phyloP scores from a whole-genome alignment of 768 basidiomycete species.

The Exsudoporus frostii region DNA sequence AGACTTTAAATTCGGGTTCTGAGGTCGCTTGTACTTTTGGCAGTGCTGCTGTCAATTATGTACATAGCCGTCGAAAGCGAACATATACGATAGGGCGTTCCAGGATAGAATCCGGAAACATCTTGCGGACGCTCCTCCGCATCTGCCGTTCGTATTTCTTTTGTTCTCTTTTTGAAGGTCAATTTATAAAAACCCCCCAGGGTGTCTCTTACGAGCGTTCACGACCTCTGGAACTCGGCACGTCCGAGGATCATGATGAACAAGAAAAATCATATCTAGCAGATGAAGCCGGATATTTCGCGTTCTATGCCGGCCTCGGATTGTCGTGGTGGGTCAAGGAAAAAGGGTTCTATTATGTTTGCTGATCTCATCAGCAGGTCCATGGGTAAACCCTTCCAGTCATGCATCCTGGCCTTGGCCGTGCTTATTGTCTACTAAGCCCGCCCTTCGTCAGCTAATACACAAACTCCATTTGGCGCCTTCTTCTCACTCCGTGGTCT shows the following conservation, averaged over 20 bases:
- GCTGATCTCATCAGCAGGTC: slow-evolving; percentile 2
- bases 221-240: neutral
- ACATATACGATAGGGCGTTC: neutral
- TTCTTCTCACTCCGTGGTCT: slow-evolving; percentile 13
- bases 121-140: neutral
- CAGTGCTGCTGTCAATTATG: neutral
- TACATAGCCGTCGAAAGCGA: neutral
- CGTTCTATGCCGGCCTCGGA: neutral
- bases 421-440: slow-evolving; percentile 56
- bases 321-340: neutral
- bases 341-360: neutral
- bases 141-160: neutral
- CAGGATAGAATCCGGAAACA: neutral
- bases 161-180: neutral
- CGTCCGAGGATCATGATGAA: slow-evolving; percentile 1
- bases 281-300: neutral
- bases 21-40: neutral
- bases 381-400: slow-evolving; percentile 2
- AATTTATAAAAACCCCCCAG: neutral
- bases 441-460: slow-evolving; percentile 12
- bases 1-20: neutral
- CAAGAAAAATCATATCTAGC: neutral
- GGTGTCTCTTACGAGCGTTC: neutral
- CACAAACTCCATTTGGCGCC: slow-evolving; percentile 19
- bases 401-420: neutral